Conservation (phyloP, 1,284 basidiomycete genomes). For the Austropuccinia psidii region DNA sequence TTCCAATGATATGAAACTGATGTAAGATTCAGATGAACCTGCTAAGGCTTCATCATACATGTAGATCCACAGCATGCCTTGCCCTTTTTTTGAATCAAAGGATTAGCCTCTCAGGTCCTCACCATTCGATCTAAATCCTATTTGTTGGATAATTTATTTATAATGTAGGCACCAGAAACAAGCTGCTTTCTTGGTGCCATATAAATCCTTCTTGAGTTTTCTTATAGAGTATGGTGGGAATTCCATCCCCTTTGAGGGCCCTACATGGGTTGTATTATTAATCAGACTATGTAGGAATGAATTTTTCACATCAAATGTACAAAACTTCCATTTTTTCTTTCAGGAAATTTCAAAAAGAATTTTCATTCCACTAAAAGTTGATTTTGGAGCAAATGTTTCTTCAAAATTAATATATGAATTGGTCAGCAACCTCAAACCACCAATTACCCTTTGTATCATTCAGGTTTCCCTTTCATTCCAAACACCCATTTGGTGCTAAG, state of each 20-base stretch:
- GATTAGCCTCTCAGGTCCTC: neutral
- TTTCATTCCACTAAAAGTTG: too few relatives aligned
- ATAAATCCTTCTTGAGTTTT: neutral
- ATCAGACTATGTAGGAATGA: neutral
- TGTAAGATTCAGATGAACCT: neutral
- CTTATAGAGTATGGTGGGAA: neutral
- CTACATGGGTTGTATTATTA: neutral
- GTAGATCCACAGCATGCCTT: too few relatives aligned
- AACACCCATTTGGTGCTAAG: too few relatives aligned
- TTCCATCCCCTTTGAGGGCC: neutral
- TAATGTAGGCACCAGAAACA: conserved; percentile 2
- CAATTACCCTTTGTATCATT: too few relatives aligned
- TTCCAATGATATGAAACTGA: neutral
- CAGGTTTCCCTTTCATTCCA: too few relatives aligned
- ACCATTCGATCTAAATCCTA: neutral
- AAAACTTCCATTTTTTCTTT: too few relatives aligned
- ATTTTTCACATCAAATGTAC: neutral
- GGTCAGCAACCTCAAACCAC: too few relatives aligned
- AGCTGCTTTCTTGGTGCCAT: neutral
- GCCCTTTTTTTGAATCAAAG: too few relatives aligned
- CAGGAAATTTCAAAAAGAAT: too few relatives aligned
- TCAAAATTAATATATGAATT: too few relatives aligned
- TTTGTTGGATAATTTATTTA: neutral
- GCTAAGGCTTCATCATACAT: neutral
- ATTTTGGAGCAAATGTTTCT: too few relatives aligned